Conservation (phyloP, 1,284 basidiomycete species). For the Pseudozyma pruni region DNA sequence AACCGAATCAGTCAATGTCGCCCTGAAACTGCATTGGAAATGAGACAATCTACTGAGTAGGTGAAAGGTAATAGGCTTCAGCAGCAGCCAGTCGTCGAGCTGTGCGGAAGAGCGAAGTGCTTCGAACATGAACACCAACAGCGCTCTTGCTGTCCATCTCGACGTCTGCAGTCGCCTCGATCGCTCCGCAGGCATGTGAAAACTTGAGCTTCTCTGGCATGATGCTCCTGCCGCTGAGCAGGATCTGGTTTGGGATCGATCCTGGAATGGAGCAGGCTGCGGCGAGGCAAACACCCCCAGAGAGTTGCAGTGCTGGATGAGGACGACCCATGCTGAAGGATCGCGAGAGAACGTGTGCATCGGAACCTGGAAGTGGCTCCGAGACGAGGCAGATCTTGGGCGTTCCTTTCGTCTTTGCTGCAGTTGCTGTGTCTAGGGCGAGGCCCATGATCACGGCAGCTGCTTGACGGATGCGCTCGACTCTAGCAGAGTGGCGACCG, state of each 20-base stretch:
- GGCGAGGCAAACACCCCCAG: conserved; percentile 16
- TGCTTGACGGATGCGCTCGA: conserved; percentile 42
- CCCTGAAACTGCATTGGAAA: no score
- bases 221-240: conserved; percentile 5
- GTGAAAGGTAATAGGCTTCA: conserved; percentile 16
- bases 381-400: conserved; percentile 59
- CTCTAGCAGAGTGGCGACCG: conserved; percentile 16
- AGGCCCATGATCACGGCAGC: conserved; percentile 30
- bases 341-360: conserved; percentile 6
- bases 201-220: conserved; percentile 17
- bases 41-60: conserved; percentile 11
- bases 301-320: conserved; percentile 19
- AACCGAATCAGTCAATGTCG: no score
- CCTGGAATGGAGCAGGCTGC: conserved; percentile 19
- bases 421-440: conserved; percentile 3
- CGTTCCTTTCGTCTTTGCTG: conserved; percentile 18
- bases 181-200: conserved; percentile 13
- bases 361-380: conserved; percentile 1
- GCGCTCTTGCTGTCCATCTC: conserved; percentile 10
- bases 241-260: conserved; percentile 16
- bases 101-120: conserved; percentile 20
- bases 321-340: conserved; percentile 19
- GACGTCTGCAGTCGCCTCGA: conserved; percentile 23
- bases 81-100: conserved; percentile 10
- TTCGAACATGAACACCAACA: conserved; percentile 17